phyloP scores from a whole-genome alignment of 2,329 filamentous ascomycete genomes.

The Hymenoscyphus scutula region DNA sequence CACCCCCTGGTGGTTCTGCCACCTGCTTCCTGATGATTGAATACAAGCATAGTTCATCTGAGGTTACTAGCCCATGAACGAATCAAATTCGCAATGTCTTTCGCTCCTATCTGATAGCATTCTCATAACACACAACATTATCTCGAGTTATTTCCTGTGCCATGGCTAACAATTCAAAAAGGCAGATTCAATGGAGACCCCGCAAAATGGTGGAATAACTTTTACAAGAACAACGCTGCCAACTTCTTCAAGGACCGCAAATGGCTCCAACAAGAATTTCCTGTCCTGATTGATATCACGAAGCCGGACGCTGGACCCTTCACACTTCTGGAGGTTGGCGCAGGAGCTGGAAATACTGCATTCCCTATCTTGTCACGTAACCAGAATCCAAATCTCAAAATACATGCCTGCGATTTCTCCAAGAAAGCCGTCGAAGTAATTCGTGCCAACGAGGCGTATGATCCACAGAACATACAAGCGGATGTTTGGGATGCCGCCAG shows the following conservation, averaged over 20 bases:
- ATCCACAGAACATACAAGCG: slow-evolving; percentile 69
- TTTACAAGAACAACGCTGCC: slow-evolving; percentile 95
- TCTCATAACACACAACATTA: slow-evolving; percentile 13
- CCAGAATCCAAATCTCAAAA: slow-evolving; percentile 73
- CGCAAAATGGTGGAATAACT: slow-evolving; percentile 96
- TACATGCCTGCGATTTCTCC: slow-evolving; percentile 96
- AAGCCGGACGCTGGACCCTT: slow-evolving; percentile 65
- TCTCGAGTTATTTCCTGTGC: slow-evolving; percentile 15
- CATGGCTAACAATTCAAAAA: slow-evolving; percentile 45
- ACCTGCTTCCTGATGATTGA: slow-evolving; percentile 51
- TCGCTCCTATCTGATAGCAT: slow-evolving; percentile 69
- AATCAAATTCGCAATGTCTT: slow-evolving; percentile 58
- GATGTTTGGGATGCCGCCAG: slow-evolving; percentile 92
- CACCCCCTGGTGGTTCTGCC: background rate
- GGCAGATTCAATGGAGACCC: slow-evolving; percentile 85
- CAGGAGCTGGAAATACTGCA: slow-evolving; percentile 93
- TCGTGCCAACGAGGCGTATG: slow-evolving; percentile 74
- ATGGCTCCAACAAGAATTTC: slow-evolving; percentile 96
- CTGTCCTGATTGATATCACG: slow-evolving; percentile 75
- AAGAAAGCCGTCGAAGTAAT: slow-evolving; percentile 95
- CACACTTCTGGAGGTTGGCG: slow-evolving; percentile 84
- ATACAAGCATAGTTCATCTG: slow-evolving; percentile 70
- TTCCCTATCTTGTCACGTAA: slow-evolving; percentile 87
- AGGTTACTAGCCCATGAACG: slow-evolving; percentile 55
- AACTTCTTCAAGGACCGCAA: slow-evolving; percentile 99